A percentile compares a stretch with the other conserved stretches of the same genome.
phyloP scores from a whole-genome alignment of 257 asterid genomes.

The Nicotiana noctiflora region DNA sequence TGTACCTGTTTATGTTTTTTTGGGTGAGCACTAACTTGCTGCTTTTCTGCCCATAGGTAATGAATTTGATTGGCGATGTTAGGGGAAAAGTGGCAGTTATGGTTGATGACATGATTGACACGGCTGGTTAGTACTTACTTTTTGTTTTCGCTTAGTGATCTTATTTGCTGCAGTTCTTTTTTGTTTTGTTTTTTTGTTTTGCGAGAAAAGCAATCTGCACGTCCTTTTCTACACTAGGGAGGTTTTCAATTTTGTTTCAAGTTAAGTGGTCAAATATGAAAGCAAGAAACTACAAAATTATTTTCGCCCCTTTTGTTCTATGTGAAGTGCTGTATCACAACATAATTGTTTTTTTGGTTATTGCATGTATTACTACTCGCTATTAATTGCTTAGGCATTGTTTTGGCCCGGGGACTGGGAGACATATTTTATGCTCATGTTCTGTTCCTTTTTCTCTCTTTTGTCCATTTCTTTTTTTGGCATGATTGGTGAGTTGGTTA shows the following conservation, averaged over 20 bases:
- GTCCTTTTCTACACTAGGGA: not conserved
- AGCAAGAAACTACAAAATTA: not conserved
- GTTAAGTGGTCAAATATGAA: not conserved
- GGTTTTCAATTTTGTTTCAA: not conserved
- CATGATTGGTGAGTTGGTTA: not conserved
- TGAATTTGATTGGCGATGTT: slow-evolving; percentile 94
- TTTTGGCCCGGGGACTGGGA: not conserved
- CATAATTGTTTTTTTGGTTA: not conserved
- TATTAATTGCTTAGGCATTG: not conserved
- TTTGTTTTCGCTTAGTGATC: not conserved
- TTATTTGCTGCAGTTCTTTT: not conserved
- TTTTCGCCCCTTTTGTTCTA: not conserved
- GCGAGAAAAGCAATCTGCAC: not conserved
- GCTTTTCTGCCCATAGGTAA: slow-evolving; percentile 41
- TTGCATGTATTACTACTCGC: not conserved
- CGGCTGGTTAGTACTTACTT: slow-evolving; percentile 67
- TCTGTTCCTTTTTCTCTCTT: not conserved
- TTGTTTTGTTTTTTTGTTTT: not conserved
- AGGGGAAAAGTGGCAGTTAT: slow-evolving; percentile 91
- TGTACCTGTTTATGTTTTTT: slow-evolving; percentile 3
- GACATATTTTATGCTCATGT: not conserved
- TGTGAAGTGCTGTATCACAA: not conserved
- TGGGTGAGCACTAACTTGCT: not conserved
- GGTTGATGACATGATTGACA: slow-evolving; percentile 97
- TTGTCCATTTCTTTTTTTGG: not conserved